Evolutionary conservation across 768 basidiomycete genomes (phyloP).

Genomic region (Cyclocybe cylindracea): DNA sequence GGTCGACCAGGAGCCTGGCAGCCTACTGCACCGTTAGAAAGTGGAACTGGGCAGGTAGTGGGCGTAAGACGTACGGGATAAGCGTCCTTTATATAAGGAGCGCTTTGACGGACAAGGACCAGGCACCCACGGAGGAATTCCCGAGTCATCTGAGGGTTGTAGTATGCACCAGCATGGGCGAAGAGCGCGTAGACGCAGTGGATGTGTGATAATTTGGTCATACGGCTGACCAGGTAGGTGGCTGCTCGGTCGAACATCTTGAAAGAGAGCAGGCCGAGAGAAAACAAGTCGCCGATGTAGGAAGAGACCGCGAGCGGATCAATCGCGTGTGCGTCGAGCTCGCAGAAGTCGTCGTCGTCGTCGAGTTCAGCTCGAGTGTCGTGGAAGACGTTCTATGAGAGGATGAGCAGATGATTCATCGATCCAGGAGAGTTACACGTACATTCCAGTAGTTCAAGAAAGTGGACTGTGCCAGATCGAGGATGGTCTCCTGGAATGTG

Average conservation of each 20-base stretch:
- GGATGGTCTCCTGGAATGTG: background rate
- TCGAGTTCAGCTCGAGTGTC: background rate
- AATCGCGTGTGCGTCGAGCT: background rate
- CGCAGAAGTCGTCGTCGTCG: too few species aligned
- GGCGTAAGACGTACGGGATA: too few species aligned
- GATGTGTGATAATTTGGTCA: slow-evolving; percentile 1
- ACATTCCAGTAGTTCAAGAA: slow-evolving; percentile 6
- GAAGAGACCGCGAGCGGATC: slow-evolving; percentile 8
- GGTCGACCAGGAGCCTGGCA: too few species aligned
- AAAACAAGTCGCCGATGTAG: slow-evolving; percentile 10
- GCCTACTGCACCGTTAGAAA: too few species aligned
- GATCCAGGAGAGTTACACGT: background rate
- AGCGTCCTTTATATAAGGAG: background rate
- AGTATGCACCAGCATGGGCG: slow-evolving; percentile 1
- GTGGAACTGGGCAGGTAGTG: too few species aligned
- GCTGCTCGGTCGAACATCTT: background rate
- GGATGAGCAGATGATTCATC: background rate
- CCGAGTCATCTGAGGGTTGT: background rate
- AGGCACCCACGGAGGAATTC: background rate
- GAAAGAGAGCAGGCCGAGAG: slow-evolving; percentile 2
- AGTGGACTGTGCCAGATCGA: background rate
- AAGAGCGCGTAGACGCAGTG: slow-evolving; percentile 4
- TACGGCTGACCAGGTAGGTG: background rate
- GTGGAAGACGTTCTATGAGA: too few species aligned
- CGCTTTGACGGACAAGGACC: background rate